Conservation (phyloP, 2,329 filamentous ascomycete genomes). For the Fusarium oligoseptatum region DNA sequence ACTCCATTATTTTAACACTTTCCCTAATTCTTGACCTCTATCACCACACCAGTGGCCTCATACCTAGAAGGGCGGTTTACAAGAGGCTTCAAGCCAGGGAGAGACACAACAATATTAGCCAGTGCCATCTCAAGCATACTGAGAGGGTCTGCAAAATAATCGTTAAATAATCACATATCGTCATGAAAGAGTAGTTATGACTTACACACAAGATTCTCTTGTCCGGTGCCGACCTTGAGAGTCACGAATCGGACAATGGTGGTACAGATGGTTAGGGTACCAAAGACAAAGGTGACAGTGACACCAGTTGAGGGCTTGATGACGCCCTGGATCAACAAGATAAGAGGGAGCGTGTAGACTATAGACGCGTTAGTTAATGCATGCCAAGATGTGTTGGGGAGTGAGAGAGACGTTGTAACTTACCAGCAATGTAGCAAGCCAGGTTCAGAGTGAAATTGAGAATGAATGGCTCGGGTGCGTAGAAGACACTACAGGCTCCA, state of each 20-base stretch:
- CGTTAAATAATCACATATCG: background rate
- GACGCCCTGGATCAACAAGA: slow-evolving; percentile 46
- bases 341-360: slow-evolving; percentile 52
- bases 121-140: slow-evolving; percentile 41
- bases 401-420: background rate
- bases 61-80: slow-evolving; percentile 16
- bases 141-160: slow-evolving; percentile 21
- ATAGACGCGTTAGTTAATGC: background rate
- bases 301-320: slow-evolving; percentile 30
- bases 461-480: slow-evolving; percentile 51
- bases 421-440: slow-evolving; percentile 51
- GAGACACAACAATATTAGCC: slow-evolving; percentile 34
- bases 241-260: slow-evolving; percentile 34
- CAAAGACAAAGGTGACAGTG: slow-evolving; percentile 34
- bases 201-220: slow-evolving; percentile 42
- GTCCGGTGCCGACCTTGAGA: slow-evolving; percentile 39
- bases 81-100: slow-evolving; percentile 40
- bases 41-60: slow-evolving; percentile 10
- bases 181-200: background rate
- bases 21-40: slow-evolving; percentile 29
- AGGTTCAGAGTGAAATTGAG: slow-evolving; percentile 53
- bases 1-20: background rate
- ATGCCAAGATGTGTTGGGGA: fast-evolving
- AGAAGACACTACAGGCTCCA: slow-evolving; percentile 53
- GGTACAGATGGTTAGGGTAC: slow-evolving; percentile 34